A percentile compares a stretch with the other conserved stretches of the same genome.
These are phyloP conservation scores for Drosera capensis DNA, from an alignment of 148 eudicot genomes.

Conservation along the genomic window DNA sequence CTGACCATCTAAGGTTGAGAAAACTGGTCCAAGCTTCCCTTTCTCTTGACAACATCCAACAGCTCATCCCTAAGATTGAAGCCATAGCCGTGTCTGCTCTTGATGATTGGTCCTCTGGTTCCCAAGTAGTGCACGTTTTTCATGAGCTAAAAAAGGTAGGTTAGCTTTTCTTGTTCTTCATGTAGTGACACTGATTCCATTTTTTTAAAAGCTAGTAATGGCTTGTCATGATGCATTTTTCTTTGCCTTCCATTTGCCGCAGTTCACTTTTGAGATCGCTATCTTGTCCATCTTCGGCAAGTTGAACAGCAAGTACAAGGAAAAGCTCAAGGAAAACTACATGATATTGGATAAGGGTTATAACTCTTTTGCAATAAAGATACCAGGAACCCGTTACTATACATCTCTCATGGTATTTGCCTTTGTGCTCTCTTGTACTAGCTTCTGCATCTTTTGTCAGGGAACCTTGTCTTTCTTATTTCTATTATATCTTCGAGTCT, in stretches of 20 bases:
- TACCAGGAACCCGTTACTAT: conserved; percentile 33
- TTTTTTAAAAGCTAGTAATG: not conserved
- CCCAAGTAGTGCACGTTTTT: conserved; percentile 13
- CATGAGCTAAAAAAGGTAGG: conserved; percentile 23
- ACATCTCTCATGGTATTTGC: conserved; percentile 24
- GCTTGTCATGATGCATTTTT: not conserved
- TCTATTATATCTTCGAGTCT: no score
- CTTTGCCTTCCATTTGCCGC: not conserved
- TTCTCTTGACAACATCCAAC: conserved; percentile 16
- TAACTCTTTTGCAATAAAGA: conserved; percentile 28
- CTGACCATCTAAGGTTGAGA: conserved; percentile 38
- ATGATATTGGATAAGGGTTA: conserved; percentile 33
- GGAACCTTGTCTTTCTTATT: no score
- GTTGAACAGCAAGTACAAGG: conserved; percentile 16
- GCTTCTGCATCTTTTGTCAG: no score
- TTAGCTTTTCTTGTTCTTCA: not conserved
- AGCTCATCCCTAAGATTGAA: conserved; percentile 24
- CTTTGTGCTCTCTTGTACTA: not conserved
- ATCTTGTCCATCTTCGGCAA: conserved; percentile 28
- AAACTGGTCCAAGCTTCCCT: conserved; percentile 36
- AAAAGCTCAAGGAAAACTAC: conserved; percentile 22
- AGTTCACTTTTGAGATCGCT: conserved; percentile 37
- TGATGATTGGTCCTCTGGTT: conserved; percentile 23
- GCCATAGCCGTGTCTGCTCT: conserved; percentile 21
- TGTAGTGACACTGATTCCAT: not conserved